These are phyloP conservation scores for Blepharisma japonicum DNA, from an alignment of 73 alveolate genomes.

Conservation along the genomic window DNA sequence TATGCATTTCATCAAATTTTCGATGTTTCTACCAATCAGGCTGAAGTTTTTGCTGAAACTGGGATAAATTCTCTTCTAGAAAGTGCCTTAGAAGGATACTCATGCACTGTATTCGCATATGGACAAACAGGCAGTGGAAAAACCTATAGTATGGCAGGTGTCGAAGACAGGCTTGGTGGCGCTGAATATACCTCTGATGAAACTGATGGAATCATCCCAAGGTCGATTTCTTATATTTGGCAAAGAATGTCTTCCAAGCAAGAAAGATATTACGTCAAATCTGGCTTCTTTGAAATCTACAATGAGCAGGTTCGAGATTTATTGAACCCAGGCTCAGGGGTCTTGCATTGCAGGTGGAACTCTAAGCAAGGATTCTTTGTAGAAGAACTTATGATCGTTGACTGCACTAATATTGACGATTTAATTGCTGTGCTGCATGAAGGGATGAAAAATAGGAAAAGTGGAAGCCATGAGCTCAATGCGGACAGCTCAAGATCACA, in stretches of 20 bases:
- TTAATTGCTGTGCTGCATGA: conserved; percentile 93
- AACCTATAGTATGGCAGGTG: conserved; percentile 89
- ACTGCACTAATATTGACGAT: conserved; percentile 92
- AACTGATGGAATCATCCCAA: conserved; percentile 89
- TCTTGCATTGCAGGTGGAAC: conserved; percentile 94
- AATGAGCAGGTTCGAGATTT: conserved; percentile 92
- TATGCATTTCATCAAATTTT: conserved; percentile 30
- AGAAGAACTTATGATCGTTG: conserved; percentile 97
- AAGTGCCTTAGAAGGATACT: conserved; percentile 93
- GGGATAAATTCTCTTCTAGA: conserved; percentile 69
- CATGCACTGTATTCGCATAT: conserved; percentile 96
- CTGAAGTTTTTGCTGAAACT: conserved; percentile 6
- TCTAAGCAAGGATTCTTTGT: conserved; percentile 97
- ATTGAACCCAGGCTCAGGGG: conserved; percentile 80
- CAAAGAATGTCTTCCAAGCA: conserved; percentile 69
- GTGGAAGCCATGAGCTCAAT: conserved; percentile 96
- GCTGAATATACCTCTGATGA: conserved; percentile 86
- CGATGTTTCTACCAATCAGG: background rate
- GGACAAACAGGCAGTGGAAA: conserved; percentile 99
- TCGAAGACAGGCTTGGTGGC: conserved; percentile 84
- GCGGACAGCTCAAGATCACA: conserved; percentile 98
- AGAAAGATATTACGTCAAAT: conserved; percentile 87
- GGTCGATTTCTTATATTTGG: conserved; percentile 91
- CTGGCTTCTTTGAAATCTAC: conserved; percentile 88
- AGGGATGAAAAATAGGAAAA: conserved; percentile 97